phyloP scores from a whole-genome alignment of 148 eudicot species.

The Camellia sinensis region DNA sequence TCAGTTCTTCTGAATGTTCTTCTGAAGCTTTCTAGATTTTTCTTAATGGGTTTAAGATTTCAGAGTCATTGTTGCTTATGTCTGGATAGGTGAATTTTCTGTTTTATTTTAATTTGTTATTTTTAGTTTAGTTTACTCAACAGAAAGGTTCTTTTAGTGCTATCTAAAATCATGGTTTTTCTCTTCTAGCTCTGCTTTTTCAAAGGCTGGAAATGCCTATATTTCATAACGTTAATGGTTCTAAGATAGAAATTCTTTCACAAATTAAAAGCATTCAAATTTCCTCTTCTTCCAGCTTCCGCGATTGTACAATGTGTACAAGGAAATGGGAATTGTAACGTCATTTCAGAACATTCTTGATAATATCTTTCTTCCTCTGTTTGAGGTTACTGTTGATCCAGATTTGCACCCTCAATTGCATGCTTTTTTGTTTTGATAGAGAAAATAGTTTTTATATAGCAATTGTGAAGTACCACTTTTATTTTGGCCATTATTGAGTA shows the following conservation, averaged over 20 bases:
- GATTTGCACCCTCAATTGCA: conserved; percentile 97
- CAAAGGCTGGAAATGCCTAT: background rate
- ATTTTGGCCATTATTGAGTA: too few species aligned
- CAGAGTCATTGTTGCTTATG: background rate
- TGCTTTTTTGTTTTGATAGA: conserved; percentile 29
- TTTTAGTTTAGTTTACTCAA: background rate
- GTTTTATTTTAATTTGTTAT: too few species aligned
- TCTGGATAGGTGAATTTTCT: too few species aligned
- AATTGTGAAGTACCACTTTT: too few species aligned
- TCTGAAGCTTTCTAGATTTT: background rate
- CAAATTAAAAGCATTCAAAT: conserved; percentile 11
- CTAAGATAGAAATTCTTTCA: background rate
- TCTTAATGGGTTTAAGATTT: background rate
- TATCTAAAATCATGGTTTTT: background rate
- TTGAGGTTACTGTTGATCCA: conserved; percentile 97
- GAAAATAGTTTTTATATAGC: too few species aligned
- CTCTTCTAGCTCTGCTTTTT: background rate
- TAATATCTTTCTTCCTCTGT: conserved; percentile 94
- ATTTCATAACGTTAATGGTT: background rate
- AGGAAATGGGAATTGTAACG: conserved; percentile 96
- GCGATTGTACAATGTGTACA: conserved; percentile 89
- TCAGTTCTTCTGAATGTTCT: background rate
- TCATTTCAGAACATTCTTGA: conserved; percentile 97
- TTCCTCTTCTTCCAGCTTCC: conserved; percentile 63
- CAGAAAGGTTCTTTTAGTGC: background rate